Conservation (phyloP, 2,329 filamentous ascomycete species). For the Neospermospora avenae region DNA sequence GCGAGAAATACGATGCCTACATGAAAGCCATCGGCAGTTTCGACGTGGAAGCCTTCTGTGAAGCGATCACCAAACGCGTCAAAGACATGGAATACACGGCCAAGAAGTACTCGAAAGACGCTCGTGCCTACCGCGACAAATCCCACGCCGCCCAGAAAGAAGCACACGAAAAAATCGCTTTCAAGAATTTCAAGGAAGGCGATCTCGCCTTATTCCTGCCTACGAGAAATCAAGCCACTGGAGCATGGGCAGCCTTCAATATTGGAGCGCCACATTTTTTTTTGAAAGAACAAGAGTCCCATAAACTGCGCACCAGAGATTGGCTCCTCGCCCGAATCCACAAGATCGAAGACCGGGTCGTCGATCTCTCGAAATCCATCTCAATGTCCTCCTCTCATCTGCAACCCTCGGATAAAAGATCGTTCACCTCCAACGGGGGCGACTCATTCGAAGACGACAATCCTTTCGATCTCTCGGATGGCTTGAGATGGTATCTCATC, state of each 20-base stretch:
- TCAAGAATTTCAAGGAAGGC: conserved; percentile 11
- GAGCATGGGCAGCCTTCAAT: conserved; percentile 98
- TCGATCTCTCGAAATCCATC: conserved; percentile 82
- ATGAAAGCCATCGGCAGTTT: conserved; percentile 72
- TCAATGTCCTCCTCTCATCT: conserved; percentile 40
- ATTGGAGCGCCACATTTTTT: conserved; percentile 97
- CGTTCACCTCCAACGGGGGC: conserved; percentile 48
- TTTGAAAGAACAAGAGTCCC: conserved; percentile 84
- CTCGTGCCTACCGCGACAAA: conserved; percentile 81
- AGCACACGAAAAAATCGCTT: conserved; percentile 88
- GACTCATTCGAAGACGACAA: conserved; percentile 80
- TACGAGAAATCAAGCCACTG: conserved; percentile 88
- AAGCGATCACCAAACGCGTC: conserved; percentile 82
- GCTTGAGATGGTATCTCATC: conserved; percentile 91
- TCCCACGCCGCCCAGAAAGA: conserved; percentile 78
- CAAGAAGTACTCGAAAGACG: conserved; percentile 89
- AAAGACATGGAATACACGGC: conserved; percentile 93
- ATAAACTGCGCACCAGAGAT: conserved; percentile 79
- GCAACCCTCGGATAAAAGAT: conserved; percentile 39
- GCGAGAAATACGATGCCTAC: conserved; percentile 71
- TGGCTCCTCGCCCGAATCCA: conserved; percentile 96
- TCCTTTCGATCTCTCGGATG: conserved; percentile 93
- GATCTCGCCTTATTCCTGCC: conserved; percentile 80
- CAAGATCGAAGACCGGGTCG: conserved; percentile 87
- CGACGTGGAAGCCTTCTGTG: conserved; percentile 78